Percentiles rank a stretch among this genome's conserved stretches.
Evolutionary conservation across 106 monocot species (phyloP).

Genomic region (Dioscorea zingiberensis): DNA sequence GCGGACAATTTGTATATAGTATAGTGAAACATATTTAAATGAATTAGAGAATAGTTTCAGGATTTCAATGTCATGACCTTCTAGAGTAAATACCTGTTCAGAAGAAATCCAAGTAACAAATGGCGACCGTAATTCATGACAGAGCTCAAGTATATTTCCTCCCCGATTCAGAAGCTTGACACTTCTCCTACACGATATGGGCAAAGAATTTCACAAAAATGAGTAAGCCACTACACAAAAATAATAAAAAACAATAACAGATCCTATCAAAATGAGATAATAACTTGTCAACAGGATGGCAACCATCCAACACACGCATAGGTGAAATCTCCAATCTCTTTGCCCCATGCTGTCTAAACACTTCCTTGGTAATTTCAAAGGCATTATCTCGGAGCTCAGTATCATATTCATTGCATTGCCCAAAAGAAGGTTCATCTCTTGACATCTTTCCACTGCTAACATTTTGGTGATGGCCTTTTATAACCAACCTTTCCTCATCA

Average conservation of each 20-base stretch:
- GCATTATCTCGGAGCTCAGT: slow-evolving; percentile 59
- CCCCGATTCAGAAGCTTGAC: slow-evolving; percentile 73
- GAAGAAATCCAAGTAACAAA: slow-evolving; percentile 67
- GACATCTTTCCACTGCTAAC: slow-evolving; percentile 27
- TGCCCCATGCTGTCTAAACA: slow-evolving; percentile 78
- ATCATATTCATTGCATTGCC: slow-evolving; percentile 30
- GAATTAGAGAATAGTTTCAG: too few species aligned
- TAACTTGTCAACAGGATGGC: slow-evolving; percentile 54
- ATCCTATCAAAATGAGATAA: not conserved
- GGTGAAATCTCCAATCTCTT: slow-evolving; percentile 73
- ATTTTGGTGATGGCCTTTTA: slow-evolving; percentile 38
- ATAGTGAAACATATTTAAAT: too few species aligned
- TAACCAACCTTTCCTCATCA: slow-evolving; percentile 61
- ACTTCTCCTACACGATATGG: slow-evolving; percentile 28
- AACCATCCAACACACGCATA: slow-evolving; percentile 49
- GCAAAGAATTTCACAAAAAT: not conserved
- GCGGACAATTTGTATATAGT: too few species aligned
- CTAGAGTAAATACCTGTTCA: slow-evolving; percentile 51
- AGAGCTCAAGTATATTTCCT: slow-evolving; percentile 92
- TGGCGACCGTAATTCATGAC: slow-evolving; percentile 78
- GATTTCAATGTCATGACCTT: too few species aligned
- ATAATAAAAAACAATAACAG: not conserved
- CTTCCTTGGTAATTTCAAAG: slow-evolving; percentile 61
- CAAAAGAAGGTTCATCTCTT: slow-evolving; percentile 32
- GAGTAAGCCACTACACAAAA: not conserved